Base-by-base conservation (phyloP, 192 early-diverging fungal genomes). In the Coemansia sp. region DNA sequence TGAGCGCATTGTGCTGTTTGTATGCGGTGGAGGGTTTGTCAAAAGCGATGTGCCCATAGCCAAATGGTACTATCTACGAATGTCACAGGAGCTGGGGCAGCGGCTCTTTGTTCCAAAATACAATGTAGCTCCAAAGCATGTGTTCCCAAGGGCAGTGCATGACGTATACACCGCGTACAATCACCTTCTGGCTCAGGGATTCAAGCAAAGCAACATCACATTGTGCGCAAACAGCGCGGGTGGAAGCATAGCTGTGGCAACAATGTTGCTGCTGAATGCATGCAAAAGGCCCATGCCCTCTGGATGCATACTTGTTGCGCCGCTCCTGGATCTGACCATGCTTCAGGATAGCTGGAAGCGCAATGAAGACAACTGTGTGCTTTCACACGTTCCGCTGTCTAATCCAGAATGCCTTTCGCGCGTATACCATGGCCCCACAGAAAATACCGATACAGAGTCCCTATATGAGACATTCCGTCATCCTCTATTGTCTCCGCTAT, bases 21-120 rank as follows among this genome's bases (percentile, higher is more conserved):
- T 77, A 7, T 51, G 56, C 9, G 74, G 74, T 0, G 74, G 74
- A 13, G 74, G 65, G 3, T 77, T 77, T 41, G 16, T 65, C 32
- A 15, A 36, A 3, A 52, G 74, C 45, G 65, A 77, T 48, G 39
- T 46, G 6, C 55, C 74, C 0, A 8, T 9, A 0, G n/a, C 40
- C 19, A 67, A 56, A 45, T 71, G 61, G 62, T 39, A 60, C 13
- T 77, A 71, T 16, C 22, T 71, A 4, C 52, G 66, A 9, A 41
- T 77, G 41, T 71, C 74, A 2, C 11, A 59, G 13, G 69, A 68
- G 39, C 54, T 71, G n/a, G 56, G 62, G 0, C 45, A 56, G 51
- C 69, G 74, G 7, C 55, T 71, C n/a, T 77, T 77, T 71, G 62
- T 67, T 43, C 69, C 74, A 3, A 18, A 41, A 5, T 77, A 77